phyloP scores from a whole-genome alignment of 768 basidiomycete species.

The Leccinum ochraceum region DNA sequence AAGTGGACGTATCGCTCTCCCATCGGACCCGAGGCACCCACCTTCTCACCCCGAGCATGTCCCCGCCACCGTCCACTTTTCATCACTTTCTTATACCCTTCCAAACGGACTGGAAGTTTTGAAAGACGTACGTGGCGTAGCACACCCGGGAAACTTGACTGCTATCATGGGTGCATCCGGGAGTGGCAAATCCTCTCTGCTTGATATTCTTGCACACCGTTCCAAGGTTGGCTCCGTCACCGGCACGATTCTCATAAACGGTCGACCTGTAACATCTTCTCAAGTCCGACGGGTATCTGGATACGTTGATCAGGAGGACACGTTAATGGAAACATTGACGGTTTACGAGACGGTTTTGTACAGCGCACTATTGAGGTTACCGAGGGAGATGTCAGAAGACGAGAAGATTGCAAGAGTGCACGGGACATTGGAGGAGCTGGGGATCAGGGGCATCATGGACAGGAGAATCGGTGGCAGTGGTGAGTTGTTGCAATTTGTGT shows the following conservation, averaged over 20 bases:
- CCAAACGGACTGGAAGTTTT: constrained; percentile 63
- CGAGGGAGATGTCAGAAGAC: constrained; percentile 91
- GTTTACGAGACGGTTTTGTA: constrained; percentile 98
- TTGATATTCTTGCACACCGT: constrained; percentile 94
- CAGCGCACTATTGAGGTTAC: constrained; percentile 85
- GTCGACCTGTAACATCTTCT: constrained; percentile 67
- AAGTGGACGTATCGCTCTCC: constrained; percentile 80
- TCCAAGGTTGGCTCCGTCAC: constrained; percentile 74
- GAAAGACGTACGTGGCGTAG: constrained; percentile 78
- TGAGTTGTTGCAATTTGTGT: constrained; percentile 33
- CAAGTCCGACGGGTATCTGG: constrained; percentile 88
- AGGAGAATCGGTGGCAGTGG: constrained; percentile 87
- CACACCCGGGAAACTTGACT: constrained; percentile 87
- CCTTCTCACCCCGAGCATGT: constrained; percentile 79
- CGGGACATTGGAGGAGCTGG: constrained; percentile 96
- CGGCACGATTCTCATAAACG: constrained; percentile 84
- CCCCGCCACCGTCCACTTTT: constrained; percentile 92
- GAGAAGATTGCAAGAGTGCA: constrained; percentile 95
- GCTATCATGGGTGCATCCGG: constrained; percentile 98
- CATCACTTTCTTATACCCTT: constrained; percentile 77
- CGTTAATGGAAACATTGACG: constrained; percentile 93
- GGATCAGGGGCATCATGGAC: constrained; percentile 89
- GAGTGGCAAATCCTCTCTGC: constrained; percentile 93
- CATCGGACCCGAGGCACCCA: constrained; percentile 63
- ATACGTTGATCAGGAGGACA: constrained; percentile 98